Base-by-base conservation (phyloP, 1,284 basidiomycete genomes). In the Fomes fomentarius region DNA sequence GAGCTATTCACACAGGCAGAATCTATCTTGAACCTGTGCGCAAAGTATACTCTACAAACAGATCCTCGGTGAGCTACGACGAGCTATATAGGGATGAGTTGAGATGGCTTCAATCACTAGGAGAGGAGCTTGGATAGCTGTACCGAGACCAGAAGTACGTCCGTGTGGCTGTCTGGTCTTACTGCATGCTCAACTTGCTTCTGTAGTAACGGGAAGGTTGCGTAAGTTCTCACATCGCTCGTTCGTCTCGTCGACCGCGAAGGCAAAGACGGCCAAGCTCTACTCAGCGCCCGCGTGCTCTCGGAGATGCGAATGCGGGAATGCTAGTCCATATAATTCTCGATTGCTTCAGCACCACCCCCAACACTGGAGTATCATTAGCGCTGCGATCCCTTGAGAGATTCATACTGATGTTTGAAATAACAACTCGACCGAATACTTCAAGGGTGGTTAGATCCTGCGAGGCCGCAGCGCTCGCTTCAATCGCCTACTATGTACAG, bases 221-320 rank as follows among this genome's bases (percentile, higher is more conserved):
- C 95, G 1, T 84, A 93, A 54, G 87, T 97, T 11, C 93, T 98
- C 51, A 90, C 87, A 0, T 82, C 80, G 95, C 50, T 83, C 88
- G 0, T 96, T 97, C 77, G 94, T 98, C 87, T 90, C 92, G 0
- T 90, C 91, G 14, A 94, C 95, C 1, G 96, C 96, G 24, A 99
- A 99, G 73, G 96, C 97, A 8, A 99, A 99, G 76, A 98, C 96
- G 0, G 96, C 96, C 2, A 98, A 98, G 76, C 85, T 98, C 59
- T 39, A n/a, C 21, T 17, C 15, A 10, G 25, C 10, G 10, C 24
- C 31, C 21, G n/a, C n/a, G n/a, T 19, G 34, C 7, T 19, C 22
- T 10, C n/a, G 31, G 26, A 28, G 28, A 6, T 39, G 52, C 57
- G 53, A 50, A 28, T 52, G 51, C 31, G 53, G 45, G 1, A 19